Conservation (phyloP, 495 filamentous ascomycete genomes). For the Talaromyces trachyspermus region DNA sequence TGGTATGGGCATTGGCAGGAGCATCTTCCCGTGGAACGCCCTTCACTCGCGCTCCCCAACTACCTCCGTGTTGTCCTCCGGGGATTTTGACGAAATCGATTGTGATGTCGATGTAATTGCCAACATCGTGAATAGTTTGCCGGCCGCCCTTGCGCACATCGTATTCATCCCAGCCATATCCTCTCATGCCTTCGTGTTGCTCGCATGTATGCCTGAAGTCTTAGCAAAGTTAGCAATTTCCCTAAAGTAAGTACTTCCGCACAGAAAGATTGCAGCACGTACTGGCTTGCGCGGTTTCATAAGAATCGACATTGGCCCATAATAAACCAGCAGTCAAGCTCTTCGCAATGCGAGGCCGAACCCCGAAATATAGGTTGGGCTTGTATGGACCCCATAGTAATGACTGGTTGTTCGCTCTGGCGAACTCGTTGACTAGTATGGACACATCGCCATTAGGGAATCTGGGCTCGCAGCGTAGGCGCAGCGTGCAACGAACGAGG, state of each 20-base stretch:
- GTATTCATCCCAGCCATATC: slow-evolving; percentile 97
- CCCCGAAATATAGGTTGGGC: slow-evolving; percentile 92
- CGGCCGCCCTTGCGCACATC: slow-evolving; percentile 79
- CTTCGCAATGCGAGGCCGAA: slow-evolving; percentile 79
- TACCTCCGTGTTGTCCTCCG: slow-evolving; percentile 79
- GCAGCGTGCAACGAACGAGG: neutral
- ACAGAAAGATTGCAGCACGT: slow-evolving; percentile 27
- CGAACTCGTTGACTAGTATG: slow-evolving; percentile 33
- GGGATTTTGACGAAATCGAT: slow-evolving; percentile 92
- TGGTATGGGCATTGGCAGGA: slow-evolving; percentile 56
- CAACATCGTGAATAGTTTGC: slow-evolving; percentile 82
- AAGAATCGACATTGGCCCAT: slow-evolving; percentile 86
- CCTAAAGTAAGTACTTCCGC: neutral
- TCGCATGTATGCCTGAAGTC: slow-evolving; percentile 93
- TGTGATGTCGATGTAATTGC: slow-evolving; percentile 80
- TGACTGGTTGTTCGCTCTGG: slow-evolving; percentile 65
- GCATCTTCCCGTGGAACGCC: slow-evolving; percentile 69
- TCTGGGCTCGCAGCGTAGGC: slow-evolving; percentile 17
- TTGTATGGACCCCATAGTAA: slow-evolving; percentile 95
- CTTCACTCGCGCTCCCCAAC: slow-evolving; percentile 84
- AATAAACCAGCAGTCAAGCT: slow-evolving; percentile 77
- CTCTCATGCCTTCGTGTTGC: slow-evolving; percentile 87
- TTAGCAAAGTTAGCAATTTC: slow-evolving; percentile 25
- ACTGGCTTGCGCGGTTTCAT: slow-evolving; percentile 71
- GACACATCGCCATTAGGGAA: slow-evolving; percentile 30